Base-by-base conservation (phyloP, 306 rosid genomes). In the Cicer bijugum region DNA sequence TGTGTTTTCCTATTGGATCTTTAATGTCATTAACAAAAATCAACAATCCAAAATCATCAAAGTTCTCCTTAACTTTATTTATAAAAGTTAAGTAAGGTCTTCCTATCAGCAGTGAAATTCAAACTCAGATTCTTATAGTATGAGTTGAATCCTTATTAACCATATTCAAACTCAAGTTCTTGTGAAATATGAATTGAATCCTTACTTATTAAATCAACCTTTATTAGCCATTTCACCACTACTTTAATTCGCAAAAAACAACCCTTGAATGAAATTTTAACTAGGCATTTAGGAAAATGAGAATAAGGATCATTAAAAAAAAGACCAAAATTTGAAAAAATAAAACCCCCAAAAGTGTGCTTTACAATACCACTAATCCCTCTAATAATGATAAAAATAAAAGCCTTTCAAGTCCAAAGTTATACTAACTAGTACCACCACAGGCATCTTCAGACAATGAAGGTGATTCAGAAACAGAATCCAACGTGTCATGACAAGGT, bases 401-500 rank as follows among this genome's bases (percentile, higher is more conserved):
- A 57, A 12, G n/a, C 15, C 67, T 39, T 0, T 23, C 45, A 71
- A 74, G 1, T 23, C 52, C 79, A 77, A 76, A 19, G 16, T 65
- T 53, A 23, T 9, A 86, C 80, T 86, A 86, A 50, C 86, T 81
- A 28, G 86, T 76, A 12, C 81, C 89, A 9, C 78, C 89, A 51
- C 88, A 78, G 0, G 92, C 88, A 38, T 86, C 95, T 83, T 92
- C 96, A 0, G 97, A 93, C 79, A 91, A 51, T 5, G 96, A 87
- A 7, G 98, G 97, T 12, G 97, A 93, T 17, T 91, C 97, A 0
- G 98, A 86, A 52, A 81, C 87, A 2, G 96, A 93, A 46, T 88
- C 97, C 71, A 68, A 57, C 6, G 80, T 78, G 72, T 91, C 97
- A 59, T 84, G 96, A 71, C 79, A 64, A 20, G 96, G 98, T 0